A percentile compares a stretch with the other conserved stretches of the same genome.
Evolutionary conservation across 1,139 yeast genomes (phyloP).

Genomic region (Yamadazyma blattariae): DNA sequence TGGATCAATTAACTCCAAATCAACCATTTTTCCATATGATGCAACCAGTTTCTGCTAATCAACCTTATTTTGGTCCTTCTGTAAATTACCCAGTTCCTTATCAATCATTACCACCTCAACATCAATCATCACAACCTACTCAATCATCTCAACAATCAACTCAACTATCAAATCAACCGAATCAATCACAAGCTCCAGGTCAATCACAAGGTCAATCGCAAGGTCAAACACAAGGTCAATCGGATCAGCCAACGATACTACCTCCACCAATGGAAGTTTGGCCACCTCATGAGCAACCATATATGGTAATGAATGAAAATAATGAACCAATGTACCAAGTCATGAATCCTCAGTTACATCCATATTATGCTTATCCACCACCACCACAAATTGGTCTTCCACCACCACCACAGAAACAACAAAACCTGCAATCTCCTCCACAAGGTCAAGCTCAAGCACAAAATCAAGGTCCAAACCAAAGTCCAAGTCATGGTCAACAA

Average conservation of each 20-base stretch:
- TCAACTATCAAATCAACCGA: neutral
- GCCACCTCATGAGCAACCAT: conserved; percentile 10
- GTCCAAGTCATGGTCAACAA: neutral
- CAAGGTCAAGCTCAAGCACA: neutral
- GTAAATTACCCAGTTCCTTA: neutral
- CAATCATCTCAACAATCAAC: neutral
- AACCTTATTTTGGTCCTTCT: neutral
- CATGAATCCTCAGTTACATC: conserved; percentile 5
- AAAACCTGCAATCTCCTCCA: conserved; percentile 1
- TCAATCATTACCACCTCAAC: neutral
- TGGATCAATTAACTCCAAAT: neutral
- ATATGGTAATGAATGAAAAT: conserved; percentile 12
- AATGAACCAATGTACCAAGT: conserved; percentile 8
- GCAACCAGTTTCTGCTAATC: conserved; percentile 1
- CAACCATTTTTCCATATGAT: conserved; percentile 1
- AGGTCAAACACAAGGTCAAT: neutral
- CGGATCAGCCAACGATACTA: conserved; percentile 1
- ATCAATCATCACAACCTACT: neutral
- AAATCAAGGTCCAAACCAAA: neutral
- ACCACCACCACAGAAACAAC: conserved; percentile 4
- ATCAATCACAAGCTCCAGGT: neutral
- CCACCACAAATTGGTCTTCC: conserved; percentile 5
- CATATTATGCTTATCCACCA: conserved; percentile 2
- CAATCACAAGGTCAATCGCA: neutral
- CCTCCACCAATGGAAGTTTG: conserved; percentile 9